Conservation (phyloP, 225 moss, liverwort and hornwort species). For the Polytrichum commune region DNA sequence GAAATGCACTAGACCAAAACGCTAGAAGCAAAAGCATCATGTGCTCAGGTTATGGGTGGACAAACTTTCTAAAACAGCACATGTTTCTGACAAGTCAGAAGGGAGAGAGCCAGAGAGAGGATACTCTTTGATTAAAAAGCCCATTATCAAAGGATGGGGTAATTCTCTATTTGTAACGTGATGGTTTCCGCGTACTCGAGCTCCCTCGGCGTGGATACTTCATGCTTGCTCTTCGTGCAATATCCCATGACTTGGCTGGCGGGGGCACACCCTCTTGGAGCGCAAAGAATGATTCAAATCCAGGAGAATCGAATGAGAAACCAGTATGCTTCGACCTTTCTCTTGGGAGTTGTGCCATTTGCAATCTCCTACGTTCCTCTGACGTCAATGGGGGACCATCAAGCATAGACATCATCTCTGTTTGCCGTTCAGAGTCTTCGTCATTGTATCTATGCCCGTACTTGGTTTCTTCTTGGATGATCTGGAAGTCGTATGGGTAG, state of each 20-base stretch:
- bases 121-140: no score
- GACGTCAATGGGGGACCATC: conserved; percentile 36
- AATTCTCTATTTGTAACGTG: background rate
- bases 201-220: conserved; percentile 32
- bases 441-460: conserved; percentile 28
- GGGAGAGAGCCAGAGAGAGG: background rate
- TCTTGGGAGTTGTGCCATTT: conserved; percentile 86
- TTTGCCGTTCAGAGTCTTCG: conserved; percentile 37
- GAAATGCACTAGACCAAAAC: no score
- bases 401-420: conserved; percentile 73
- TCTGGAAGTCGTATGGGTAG: conserved; percentile 81
- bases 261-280: conserved; percentile 83
- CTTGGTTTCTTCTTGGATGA: conserved; percentile 70
- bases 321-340: conserved; percentile 89
- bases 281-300: conserved; percentile 90
- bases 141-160: no score
- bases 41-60: background rate
- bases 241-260: conserved; percentile 89
- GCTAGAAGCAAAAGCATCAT: background rate
- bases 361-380: conserved; percentile 67
- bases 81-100: background rate
- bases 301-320: conserved; percentile 90
- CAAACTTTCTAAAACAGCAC: background rate
- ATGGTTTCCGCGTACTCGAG: conserved; percentile 27
- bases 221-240: conserved; percentile 92